A percentile compares a stretch with the other conserved stretches of the same genome.
Conservation (phyloP, 1,284 basidiomycete genomes). For the Cutaneotrichosporon sp. region DNA sequence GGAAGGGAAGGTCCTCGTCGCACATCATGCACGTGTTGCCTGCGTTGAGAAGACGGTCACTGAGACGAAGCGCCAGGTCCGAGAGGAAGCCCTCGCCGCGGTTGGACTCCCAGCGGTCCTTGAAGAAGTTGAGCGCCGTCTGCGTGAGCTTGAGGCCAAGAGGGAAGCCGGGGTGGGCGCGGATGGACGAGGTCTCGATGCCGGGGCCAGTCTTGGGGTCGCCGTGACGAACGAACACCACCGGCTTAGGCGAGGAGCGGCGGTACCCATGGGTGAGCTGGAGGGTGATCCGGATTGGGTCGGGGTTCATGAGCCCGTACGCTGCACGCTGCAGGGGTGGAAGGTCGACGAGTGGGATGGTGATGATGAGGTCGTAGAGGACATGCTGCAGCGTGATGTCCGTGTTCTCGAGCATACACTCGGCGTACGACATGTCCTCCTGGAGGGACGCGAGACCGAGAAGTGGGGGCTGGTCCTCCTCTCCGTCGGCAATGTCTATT, state of each 20-base stretch:
- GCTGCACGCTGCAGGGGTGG: constrained; percentile 7
- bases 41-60: constrained; percentile 12
- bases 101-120: neutral
- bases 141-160: constrained; percentile 11
- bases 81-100: constrained; percentile 12
- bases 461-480: neutral
- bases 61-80: constrained; percentile 6
- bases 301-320: constrained; percentile 6
- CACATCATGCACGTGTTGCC: constrained; percentile 19
- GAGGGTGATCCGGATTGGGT: neutral
- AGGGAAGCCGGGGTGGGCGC: constrained; percentile 8
- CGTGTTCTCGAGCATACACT: constrained; percentile 4
- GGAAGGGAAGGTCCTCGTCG: constrained; percentile 7
- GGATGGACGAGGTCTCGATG: constrained; percentile 1
- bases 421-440: constrained; percentile 9
- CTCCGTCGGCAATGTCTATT: neutral
- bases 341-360: constrained; percentile 11
- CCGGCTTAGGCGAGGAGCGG: constrained; percentile 4
- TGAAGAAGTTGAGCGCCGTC: neutral
- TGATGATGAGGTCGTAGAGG: constrained; percentile 7
- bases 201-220: neutral
- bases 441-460: constrained; percentile 10
- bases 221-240: constrained; percentile 8
- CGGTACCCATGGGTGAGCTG: constrained; percentile 6
- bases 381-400: neutral